Conservation (phyloP, 1,139 yeast genomes). For the Kodamaea fungicola region DNA sequence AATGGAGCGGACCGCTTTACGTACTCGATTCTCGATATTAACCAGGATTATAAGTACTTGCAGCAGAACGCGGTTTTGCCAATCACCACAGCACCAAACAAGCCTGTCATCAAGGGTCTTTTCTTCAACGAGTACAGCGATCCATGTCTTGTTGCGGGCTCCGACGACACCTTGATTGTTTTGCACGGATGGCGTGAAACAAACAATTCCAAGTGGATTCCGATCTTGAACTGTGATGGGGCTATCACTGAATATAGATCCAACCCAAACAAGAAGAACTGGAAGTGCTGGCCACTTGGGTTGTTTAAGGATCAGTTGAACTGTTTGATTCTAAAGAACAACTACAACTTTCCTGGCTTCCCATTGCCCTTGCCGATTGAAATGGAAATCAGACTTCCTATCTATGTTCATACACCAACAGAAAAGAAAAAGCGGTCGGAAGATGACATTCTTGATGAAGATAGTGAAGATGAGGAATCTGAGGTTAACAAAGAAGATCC, state of each 20-base stretch:
- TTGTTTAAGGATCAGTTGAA: slow-evolving; percentile 63
- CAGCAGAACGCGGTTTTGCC: slow-evolving; percentile 44
- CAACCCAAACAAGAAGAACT: slow-evolving; percentile 44
- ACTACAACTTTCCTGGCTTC: slow-evolving; percentile 49
- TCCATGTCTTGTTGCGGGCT: slow-evolving; percentile 77
- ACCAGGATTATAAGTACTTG: slow-evolving; percentile 33
- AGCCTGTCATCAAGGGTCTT: slow-evolving; percentile 56
- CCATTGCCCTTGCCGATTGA: slow-evolving; percentile 87
- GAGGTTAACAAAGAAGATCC: slow-evolving; percentile 35
- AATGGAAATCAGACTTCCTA: slow-evolving; percentile 66
- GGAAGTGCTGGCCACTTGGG: slow-evolving; percentile 88
- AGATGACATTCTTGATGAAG: slow-evolving; percentile 21
- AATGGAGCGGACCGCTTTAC: slow-evolving; percentile 26
- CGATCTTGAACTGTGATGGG: slow-evolving; percentile 65
- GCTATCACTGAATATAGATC: slow-evolving; percentile 53
- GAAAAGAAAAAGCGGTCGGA: slow-evolving; percentile 11
- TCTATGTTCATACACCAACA: slow-evolving; percentile 23
- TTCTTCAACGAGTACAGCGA: slow-evolving; percentile 84
- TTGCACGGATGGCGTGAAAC: slow-evolving; percentile 77
- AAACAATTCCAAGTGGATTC: slow-evolving; percentile 82
- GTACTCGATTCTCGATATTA: slow-evolving; percentile 36
- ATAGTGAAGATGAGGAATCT: slow-evolving; percentile 19
- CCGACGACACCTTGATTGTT: slow-evolving; percentile 65
- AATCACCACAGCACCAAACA: slow-evolving; percentile 20
- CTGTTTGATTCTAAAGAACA: slow-evolving; percentile 71